Conservation (phyloP, 192 early-diverging fungal species). For the Backusella parvicylindrica region DNA sequence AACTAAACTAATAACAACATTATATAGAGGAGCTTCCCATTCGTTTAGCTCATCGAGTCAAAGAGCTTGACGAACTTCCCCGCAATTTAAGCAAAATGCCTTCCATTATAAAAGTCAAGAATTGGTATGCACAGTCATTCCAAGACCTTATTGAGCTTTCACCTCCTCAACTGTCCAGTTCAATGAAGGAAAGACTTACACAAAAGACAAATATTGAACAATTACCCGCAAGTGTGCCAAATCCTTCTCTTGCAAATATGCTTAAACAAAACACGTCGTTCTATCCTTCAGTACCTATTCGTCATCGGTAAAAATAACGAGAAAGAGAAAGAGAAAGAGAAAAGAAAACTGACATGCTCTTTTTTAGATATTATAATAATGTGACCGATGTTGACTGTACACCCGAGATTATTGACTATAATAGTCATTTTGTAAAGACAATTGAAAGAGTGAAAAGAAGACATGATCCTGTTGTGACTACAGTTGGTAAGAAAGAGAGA, state of each 20-base stretch:
- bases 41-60: slow-evolving; percentile 88
- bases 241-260: slow-evolving; percentile 32
- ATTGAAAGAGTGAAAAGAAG: slow-evolving; percentile 91
- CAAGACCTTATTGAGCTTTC: slow-evolving; percentile 27
- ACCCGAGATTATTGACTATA: slow-evolving; percentile 73
- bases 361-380: slow-evolving; percentile 53
- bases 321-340: too few relatives aligned
- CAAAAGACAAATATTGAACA: slow-evolving; percentile 19
- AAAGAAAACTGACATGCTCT: too few relatives aligned
- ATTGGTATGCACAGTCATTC: slow-evolving; percentile 95
- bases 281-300: slow-evolving; percentile 32
- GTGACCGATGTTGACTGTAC: slow-evolving; percentile 56
- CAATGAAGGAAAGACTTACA: slow-evolving; percentile 17
- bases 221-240: slow-evolving; percentile 44
- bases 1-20: too few relatives aligned
- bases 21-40: slow-evolving; percentile 83
- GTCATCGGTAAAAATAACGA: slow-evolving; percentile 40
- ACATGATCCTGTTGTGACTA: slow-evolving; percentile 90
- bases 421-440: slow-evolving; percentile 78
- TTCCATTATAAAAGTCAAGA: slow-evolving; percentile 84
- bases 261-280: background rate
- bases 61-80: slow-evolving; percentile 90
- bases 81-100: slow-evolving; percentile 86
- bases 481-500: slow-evolving; percentile 50
- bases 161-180: background rate